Evolutionary conservation across 345 rosid genomes (phyloP), one percentile per base, ranked within the genome.

Genomic region (Lenwebbia sp.): DNA sequence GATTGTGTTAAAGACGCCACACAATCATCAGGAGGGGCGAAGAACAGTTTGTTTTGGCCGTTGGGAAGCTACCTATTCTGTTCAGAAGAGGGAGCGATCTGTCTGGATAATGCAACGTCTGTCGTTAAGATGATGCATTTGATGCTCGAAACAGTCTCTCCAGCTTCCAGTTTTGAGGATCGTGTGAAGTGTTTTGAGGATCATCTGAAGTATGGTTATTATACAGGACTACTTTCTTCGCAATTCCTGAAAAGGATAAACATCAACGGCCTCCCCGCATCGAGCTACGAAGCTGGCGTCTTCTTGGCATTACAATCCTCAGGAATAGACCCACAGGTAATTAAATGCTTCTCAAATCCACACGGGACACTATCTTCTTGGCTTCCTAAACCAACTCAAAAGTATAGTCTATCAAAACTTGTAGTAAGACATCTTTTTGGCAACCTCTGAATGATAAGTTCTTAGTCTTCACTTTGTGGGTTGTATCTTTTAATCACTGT

Each of bases 71-170:
- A 92, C 70, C 84, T 95, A 49, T 93, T 94, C 88, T 94, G 95
- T 70, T 92, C 97, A 19, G 92, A 91, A 82, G 91, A 89, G 11
- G 99, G 99, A 65, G 98, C 92, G n/a, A 86, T 97, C 21, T 96
- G 98, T 41, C 65, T 94, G 56, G 97, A 96, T n/a, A 93, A 93
- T 57, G 92, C 93, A 6, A 78, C 37, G 7, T 92, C 95, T 30
- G 88, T 96, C 44, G 84, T 91, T 47, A 87, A 82, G 88, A 89
- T 94, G 93, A 90, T 96, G 97, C 85, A 91, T 86, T 86, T 89
- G 88, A 58, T 94, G 90, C 87, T 93, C 25, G 50, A 54, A 37
- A 84, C 83, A 1, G 88, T 89, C 30, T 85, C 91, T 10, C 89
- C 94, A 5, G 78, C 56, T 84, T 82, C 83, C 49, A 81, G 90